These are phyloP conservation scores for Grigorovia jiainica DNA, from an alignment of 805 yeast genomes.

Conservation along the genomic window DNA sequence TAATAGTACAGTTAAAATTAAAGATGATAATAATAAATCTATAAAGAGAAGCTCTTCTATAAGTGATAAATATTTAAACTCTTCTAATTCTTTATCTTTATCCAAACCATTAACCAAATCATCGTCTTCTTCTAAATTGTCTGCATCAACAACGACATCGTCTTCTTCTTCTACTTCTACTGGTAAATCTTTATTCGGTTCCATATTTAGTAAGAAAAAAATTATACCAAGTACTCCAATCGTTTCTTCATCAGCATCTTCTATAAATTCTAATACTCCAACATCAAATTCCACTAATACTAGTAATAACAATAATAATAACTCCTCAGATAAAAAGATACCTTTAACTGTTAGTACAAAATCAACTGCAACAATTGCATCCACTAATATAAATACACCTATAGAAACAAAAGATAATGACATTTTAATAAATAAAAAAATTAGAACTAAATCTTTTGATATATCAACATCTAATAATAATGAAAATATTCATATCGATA, in stretches of 20 bases:
- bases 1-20: too few species aligned
- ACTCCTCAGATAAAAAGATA: too few species aligned
- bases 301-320: too few species aligned
- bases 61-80: not conserved
- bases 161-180: conserved; percentile 7
- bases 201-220: conserved; percentile 18
- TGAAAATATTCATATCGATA: too few species aligned
- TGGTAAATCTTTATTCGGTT: conserved; percentile 20
- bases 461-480: too few species aligned
- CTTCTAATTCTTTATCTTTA: too few species aligned
- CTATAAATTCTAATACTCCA: not conserved
- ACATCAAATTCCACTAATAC: not conserved
- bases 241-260: not conserved
- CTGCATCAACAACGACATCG: not conserved
- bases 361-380: too few species aligned
- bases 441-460: too few species aligned
- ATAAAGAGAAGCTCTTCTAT: not conserved
- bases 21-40: not conserved
- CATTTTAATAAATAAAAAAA: too few species aligned
- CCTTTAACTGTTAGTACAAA: too few species aligned
- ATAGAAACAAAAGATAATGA: too few species aligned
- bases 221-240: conserved; percentile 8
- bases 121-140: not conserved
- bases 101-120: not conserved
- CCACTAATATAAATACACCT: too few species aligned